Base-by-base conservation (phyloP, 2,329 filamentous ascomycete species). In the Ceratocystis harringtonii region DNA sequence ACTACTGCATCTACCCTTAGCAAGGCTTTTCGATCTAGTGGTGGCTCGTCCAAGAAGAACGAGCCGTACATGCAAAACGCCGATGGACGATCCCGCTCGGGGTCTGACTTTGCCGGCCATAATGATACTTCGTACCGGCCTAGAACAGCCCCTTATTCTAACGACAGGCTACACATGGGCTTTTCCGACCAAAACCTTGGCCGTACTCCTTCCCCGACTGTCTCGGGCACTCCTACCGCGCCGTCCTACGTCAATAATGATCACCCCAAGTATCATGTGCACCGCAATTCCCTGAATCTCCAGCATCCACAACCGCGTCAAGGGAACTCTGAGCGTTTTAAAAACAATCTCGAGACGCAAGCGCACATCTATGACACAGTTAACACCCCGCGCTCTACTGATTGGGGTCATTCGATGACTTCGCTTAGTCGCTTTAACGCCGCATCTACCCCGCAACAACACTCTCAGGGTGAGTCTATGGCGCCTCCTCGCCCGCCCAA, bases 1-100 rank as follows among this genome's bases (percentile, higher is more conserved):
- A 97, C 92, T 1, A 99, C 94, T 0, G 84, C 92, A 3, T 96
- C 91, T 0, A 95, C 90, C 68, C 85, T 91, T 55, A 86, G 89
- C 57, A 87, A 88, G 70, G 88, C 87, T 50, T 88, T 92, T 73
- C 84, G 87, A 50, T 84, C 83, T 71, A 89, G 84, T 70, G 80
- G 79, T 17, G 55, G 52, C 57, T 79, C 80, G 61, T 78, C 76
- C 25, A 79, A 78, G 72, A 83, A 81, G 70, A 79, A 81, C 55
- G 79, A 74, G 86, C 78, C 76, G 85, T 68, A 65, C 41, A 65
- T 55, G 30, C 55, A 65, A 44, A 75, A 78, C 2, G 43, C 55
- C 5, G 62, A 61, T 57, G 62, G 62, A 43, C 78, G 78, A n/a
- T 96, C 91, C 41, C 85, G 87, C 45, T 94, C 90, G 8, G 88